These are phyloP conservation scores for Monosporascus sp. DNA, from an alignment of 2,329 filamentous ascomycete genomes.

Conservation along the genomic window DNA sequence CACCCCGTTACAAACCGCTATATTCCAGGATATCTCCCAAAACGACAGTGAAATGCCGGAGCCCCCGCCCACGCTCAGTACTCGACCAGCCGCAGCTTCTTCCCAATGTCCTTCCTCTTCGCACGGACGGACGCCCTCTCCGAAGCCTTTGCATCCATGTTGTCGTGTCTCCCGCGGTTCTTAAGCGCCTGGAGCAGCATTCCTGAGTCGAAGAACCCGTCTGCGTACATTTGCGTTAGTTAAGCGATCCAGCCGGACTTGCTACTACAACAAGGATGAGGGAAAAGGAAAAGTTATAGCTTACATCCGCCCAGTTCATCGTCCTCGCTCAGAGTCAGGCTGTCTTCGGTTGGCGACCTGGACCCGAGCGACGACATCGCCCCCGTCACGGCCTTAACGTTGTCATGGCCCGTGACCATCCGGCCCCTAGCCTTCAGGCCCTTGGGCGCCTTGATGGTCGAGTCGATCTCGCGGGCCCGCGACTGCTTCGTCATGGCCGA, in stretches of 20 bases:
- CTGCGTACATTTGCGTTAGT: conserved; percentile 40
- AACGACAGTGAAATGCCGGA: too few relatives aligned
- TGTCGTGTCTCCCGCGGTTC: conserved; percentile 53
- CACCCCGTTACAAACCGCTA: too few relatives aligned
- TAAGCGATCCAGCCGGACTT: conserved; percentile 6
- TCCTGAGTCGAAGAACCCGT: conserved; percentile 95
- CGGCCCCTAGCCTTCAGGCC: conserved; percentile 68
- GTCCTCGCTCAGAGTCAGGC: conserved; percentile 69
- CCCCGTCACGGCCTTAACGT: conserved; percentile 27
- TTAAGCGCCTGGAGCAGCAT: conserved; percentile 89
- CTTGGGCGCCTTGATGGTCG: conserved; percentile 28
- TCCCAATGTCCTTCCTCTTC: conserved; percentile 63
- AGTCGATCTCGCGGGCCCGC: conserved; percentile 50
- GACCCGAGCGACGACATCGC: conserved; percentile 42
- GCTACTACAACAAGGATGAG: not conserved
- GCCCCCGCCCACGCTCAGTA: conserved; percentile 40
- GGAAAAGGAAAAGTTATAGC: conserved; percentile 33
- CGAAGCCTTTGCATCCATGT: conserved; percentile 46
- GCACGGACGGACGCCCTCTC: conserved; percentile 56
- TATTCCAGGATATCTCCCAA: too few relatives aligned
- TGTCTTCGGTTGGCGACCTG: conserved; percentile 63
- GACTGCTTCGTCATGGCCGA: conserved; percentile 38
- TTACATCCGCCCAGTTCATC: conserved; percentile 91
- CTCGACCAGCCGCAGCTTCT: conserved; percentile 66
- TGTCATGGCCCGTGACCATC: conserved; percentile 58